Base-by-base conservation (phyloP, 192 early-diverging fungal species). In the Glomus cerebriforme region DNA sequence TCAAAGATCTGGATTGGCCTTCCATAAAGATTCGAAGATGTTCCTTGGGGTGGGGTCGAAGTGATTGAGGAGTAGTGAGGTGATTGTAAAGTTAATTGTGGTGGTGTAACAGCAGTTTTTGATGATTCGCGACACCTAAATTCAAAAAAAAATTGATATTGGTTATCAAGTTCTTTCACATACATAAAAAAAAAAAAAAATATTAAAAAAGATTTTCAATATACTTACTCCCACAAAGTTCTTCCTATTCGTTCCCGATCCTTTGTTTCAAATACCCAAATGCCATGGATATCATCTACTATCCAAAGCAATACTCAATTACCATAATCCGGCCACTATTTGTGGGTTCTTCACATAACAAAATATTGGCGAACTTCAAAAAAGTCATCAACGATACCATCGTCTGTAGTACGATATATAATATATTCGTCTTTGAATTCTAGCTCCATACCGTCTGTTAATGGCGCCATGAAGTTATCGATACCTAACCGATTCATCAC, bases 401-500 rank as follows among this genome's bases (percentile, higher is more conserved):
- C 85, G 32, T 84, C 87, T 54, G 88, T 88, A 58, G 88, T 87
- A 58, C 88, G 87, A 81, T 96, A 98, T 65, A 98, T 98, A 54
- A 96, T 91, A 79, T 94, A 96, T 80, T 96, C 92, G 19, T 90
- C 89, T 45, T 91, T 88, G n/a, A 93, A 76, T 79, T 96, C 91
- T 76, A 97, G 88, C 59, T 92, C 90, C 86, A 96, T 91, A 47
- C 92, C 90, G 1, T 88, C 85, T 17, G 81, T 87, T 47, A 98
- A 81, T 37, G 87, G 84, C 62, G 91, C 87, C 69, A 85, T 88
- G 68, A 94, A 89, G 86, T 97, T 96, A 37, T 97, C 94, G 26
- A 95, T 85, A 6, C 90, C 88, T 5, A 96, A 85, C 43, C 97
- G 90, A 84, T 98, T 98, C 86, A 98, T 89, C 59, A 98, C 91